phyloP scores from a whole-genome alignment of 169 alveolate genomes.

The Plasmodium reichenowi region DNA sequence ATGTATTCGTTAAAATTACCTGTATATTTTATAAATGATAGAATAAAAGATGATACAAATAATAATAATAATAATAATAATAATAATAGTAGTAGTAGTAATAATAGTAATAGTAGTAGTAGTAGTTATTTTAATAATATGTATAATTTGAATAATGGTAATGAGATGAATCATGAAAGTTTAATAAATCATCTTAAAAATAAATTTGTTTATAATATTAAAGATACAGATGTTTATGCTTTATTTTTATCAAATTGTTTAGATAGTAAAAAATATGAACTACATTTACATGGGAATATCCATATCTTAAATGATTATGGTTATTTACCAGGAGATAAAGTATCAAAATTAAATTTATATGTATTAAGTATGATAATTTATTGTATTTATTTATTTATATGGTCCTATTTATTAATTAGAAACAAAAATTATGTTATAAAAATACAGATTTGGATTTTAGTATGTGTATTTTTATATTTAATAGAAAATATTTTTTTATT shows the following conservation, averaged over 20 bases:
- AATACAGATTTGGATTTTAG: conserved; percentile 74
- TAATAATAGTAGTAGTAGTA: too few species aligned
- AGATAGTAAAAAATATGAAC: conserved; percentile 65
- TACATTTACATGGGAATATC: conserved; percentile 76
- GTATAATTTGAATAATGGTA: conserved; percentile 5
- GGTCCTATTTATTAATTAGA: conserved; percentile 55
- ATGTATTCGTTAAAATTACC: conserved; percentile 73
- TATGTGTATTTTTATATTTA: conserved; percentile 58
- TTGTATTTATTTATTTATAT: conserved; percentile 34
- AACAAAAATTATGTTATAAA: conserved; percentile 55
- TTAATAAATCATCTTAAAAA: conserved; percentile 29
- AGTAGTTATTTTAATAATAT: neutral
- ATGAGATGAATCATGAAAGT: conserved; percentile 39
- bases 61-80: too few species aligned
- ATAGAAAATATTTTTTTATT: conserved; percentile 52
- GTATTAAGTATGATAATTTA: conserved; percentile 34
- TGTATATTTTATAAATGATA: conserved; percentile 73
- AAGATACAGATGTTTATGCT: conserved; percentile 65
- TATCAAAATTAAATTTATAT: conserved; percentile 74
- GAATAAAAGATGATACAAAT: neutral
- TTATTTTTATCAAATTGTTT: conserved; percentile 72
- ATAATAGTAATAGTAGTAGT: too few species aligned
- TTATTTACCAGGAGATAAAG: conserved; percentile 76
- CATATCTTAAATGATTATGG: conserved; percentile 75
- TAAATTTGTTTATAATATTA: conserved; percentile 24